These are phyloP conservation scores for Plectosphaerella sp. DNA, from an alignment of 2,329 filamentous ascomycete species.

Conservation along the genomic window DNA sequence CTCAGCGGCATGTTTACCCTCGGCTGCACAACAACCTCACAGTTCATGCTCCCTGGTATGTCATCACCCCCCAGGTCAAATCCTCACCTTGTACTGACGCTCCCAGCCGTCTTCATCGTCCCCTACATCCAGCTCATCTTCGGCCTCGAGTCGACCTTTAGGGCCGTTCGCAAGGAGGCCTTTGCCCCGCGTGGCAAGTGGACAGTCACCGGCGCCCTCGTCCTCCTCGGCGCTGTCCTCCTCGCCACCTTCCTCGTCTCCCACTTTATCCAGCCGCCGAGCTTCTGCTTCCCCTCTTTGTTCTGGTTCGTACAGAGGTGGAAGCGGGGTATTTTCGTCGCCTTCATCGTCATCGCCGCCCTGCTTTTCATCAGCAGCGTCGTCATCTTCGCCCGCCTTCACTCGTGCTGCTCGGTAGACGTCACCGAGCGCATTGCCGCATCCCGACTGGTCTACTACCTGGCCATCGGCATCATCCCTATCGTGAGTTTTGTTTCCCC, in stretches of 20 bases:
- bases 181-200: constrained; percentile 58
- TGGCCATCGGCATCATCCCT: constrained; percentile 50
- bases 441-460: constrained; percentile 67
- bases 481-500: constrained; percentile 40
- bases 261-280: constrained; percentile 46
- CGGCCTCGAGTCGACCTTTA: constrained; percentile 54
- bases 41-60: constrained; percentile 57
- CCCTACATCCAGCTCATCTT: constrained; percentile 64
- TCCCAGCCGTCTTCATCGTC: constrained; percentile 59
- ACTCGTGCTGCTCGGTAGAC: constrained; percentile 46
- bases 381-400: constrained; percentile 53
- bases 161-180: constrained; percentile 48
- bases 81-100: neutral
- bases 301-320: constrained; percentile 64
- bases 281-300: constrained; percentile 62
- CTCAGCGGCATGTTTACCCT: constrained; percentile 43
- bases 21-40: constrained; percentile 50
- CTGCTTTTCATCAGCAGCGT: constrained; percentile 45
- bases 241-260: constrained; percentile 57
- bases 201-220: constrained; percentile 54
- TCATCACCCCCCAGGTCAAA: neutral
- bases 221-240: constrained; percentile 42
- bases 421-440: constrained; percentile 55
- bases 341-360: constrained; percentile 47
- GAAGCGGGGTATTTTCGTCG: constrained; percentile 49